Evolutionary conservation across 257 asterid genomes (phyloP).

Genomic region (Solanum peruvianum): DNA sequence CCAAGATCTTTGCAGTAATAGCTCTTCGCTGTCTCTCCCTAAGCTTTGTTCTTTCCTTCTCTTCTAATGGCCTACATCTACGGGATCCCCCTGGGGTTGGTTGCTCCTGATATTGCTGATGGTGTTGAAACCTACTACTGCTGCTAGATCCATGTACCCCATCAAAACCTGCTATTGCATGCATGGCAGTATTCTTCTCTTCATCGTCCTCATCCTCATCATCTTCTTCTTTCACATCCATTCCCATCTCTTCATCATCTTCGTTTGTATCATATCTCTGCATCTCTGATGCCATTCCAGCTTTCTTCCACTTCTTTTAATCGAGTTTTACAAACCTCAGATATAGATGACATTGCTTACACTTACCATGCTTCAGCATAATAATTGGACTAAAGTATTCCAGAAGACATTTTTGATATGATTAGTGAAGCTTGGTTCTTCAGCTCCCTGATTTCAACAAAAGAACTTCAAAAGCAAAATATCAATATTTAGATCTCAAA

Average conservation of each 20-base stretch:
- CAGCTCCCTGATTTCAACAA: background rate
- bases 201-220: constrained; percentile 70
- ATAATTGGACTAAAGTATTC: background rate
- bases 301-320: constrained; percentile 7
- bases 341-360: constrained; percentile 3
- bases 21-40: constrained; percentile 97
- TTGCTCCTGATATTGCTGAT: constrained; percentile 65
- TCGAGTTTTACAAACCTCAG: constrained; percentile 1
- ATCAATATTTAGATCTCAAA: background rate
- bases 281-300: constrained; percentile 51
- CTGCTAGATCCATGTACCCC: constrained; percentile 46
- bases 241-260: constrained; percentile 91
- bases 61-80: constrained; percentile 93
- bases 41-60: constrained; percentile 94
- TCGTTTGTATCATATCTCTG: constrained; percentile 70
- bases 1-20: constrained; percentile 90
- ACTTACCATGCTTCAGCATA: constrained; percentile 1
- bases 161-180: constrained; percentile 34
- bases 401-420: background rate
- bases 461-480: background rate
- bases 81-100: constrained; percentile 65
- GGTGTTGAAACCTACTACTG: constrained; percentile 39
- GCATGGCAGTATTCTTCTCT: constrained; percentile 41
- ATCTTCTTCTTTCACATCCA: constrained; percentile 90
- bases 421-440: background rate